Base-by-base conservation (phyloP, 208 protist genomes). In the Strigomonas galati region DNA sequence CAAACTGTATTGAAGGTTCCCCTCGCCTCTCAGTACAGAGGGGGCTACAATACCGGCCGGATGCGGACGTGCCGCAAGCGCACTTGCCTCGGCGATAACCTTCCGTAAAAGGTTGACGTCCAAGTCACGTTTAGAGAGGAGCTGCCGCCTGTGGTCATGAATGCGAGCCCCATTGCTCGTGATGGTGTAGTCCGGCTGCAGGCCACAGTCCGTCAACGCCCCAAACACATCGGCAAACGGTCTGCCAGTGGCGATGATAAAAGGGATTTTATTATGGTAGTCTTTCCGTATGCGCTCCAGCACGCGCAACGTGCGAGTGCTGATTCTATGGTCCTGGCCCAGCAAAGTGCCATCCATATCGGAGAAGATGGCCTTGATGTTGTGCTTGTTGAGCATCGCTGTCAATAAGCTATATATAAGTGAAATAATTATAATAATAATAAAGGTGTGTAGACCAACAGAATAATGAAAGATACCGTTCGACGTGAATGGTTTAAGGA, bases 291-390 rank as follows among this genome's bases (percentile, higher is more conserved):
- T 53, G 0, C 54, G 53, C n/a, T 51, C 46, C 19, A 84, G 26
- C 1, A 71, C 77, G 12, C 61, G 23, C 0, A 64, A 1, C 0
- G 87, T 89, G 69, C 72, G 79, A 3, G 69, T 63, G 31, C 72
- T 79, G 31, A 90, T 65, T 4, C 21, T 49, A 58, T 81, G 72
- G 0, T 83, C 21, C 14, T 37, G 59, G 40, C 76, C 80, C 5
- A 93, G 63, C 17, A 93, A 73, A 3, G 87, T 93, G 14, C 87
- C 87, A 61, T 93, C 87, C 26, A 93, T 60, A 62, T 93, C 87
- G 37, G 57, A 74, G n/a, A 85, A 72, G 1, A 85, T 82, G 1
- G 79, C 60, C 37, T 82, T 87, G 55, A 74, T 75, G 15, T 46
- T 46, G 48, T 53, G 48, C 48, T 7, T 53, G 21, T 53, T 28